Evolutionary conservation across 306 rosid species (phyloP), one percentile per base, ranked within the genome.

Genomic region (Prunus mira): DNA sequence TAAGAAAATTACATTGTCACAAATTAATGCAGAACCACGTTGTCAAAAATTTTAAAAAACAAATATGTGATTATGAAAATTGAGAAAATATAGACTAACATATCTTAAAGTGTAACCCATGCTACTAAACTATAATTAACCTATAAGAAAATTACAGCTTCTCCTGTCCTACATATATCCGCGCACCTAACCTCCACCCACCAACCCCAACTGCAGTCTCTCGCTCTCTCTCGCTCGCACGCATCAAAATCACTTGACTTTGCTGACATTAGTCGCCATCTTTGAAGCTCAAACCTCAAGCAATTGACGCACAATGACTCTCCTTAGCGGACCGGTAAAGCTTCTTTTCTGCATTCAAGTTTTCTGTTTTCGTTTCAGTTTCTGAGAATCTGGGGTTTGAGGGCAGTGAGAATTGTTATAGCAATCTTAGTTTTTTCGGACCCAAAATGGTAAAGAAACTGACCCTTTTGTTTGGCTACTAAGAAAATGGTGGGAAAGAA

Each of bases 241-340:
- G 19, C 51, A 18, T 38, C 13, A 63, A 76, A 32, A 49, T 12
- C 49, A 30, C 12, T 12, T 15, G 20, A 60, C 3, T 47, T 32
- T 50, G 45, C 34, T 20, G 30, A 20, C 60, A 52, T 58, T 18
- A 12, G 27, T 67, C 11, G 60, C 62, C 82, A 67, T 57, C 20
- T 46, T 55, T 22, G 41, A 34, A 58, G 54, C 47, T 47, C 72
- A 3, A 43, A 20, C 45, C 72, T 32, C 34, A 54, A 65, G 49
- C 25, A 28, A 52, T 63, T 17, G 43, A 63, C n/a, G 12, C n/a
- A 20, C 60, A 77, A 86, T 86, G 81, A 69, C 80, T 45, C 80
- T 74, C 76, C 6, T 67, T 74, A 80, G 74, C 54, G 25, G 56
- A 51, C 71, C 78, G 84, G 81, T 83, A 75, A 65, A 43, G 28